Conservation (phyloP, 2,329 filamentous ascomycete genomes). For the Exophiala alcalophila region DNA sequence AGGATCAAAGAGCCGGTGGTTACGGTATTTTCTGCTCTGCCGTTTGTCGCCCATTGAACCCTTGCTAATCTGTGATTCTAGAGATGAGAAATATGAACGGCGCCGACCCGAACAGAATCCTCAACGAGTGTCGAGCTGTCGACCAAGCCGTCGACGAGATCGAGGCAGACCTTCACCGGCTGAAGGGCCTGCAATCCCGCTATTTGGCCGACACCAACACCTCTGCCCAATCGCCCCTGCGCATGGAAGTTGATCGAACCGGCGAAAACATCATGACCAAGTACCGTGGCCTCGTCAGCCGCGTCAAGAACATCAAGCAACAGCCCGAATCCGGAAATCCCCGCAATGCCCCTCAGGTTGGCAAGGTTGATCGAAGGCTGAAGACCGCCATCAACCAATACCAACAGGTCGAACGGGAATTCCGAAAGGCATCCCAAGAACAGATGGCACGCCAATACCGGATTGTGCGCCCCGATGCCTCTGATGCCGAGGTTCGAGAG, state of each 20-base stretch:
- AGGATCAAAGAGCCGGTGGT: conserved; percentile 48
- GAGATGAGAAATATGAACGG: conserved; percentile 45
- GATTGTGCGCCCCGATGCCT: conserved; percentile 80
- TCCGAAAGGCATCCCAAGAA: conserved; percentile 74
- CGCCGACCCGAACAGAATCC: conserved; percentile 67
- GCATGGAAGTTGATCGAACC: conserved; percentile 68
- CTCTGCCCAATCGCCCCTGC: conserved; percentile 61
- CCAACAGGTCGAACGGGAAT: conserved; percentile 74
- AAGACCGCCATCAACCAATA: conserved; percentile 79
- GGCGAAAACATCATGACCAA: conserved; percentile 77
- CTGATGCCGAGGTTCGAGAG: conserved; percentile 71
- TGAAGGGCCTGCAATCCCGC: conserved; percentile 68
- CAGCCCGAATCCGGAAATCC: conserved; percentile 70
- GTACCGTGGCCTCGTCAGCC: conserved; percentile 75
- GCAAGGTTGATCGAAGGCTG: conserved; percentile 73
- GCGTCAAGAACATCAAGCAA: conserved; percentile 78
- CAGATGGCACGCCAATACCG: conserved; percentile 87
- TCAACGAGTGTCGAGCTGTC: conserved; percentile 81
- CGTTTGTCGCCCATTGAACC: neutral
- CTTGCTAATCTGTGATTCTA: conserved; percentile 26
- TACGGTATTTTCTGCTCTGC: conserved; percentile 37
- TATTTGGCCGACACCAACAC: conserved; percentile 75
- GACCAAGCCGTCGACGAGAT: conserved; percentile 73
- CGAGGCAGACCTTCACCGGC: conserved; percentile 67
- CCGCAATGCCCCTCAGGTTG: conserved; percentile 76